phyloP scores from a whole-genome alignment of 805 yeast genomes.

The Starmerella ratchasimensis region DNA sequence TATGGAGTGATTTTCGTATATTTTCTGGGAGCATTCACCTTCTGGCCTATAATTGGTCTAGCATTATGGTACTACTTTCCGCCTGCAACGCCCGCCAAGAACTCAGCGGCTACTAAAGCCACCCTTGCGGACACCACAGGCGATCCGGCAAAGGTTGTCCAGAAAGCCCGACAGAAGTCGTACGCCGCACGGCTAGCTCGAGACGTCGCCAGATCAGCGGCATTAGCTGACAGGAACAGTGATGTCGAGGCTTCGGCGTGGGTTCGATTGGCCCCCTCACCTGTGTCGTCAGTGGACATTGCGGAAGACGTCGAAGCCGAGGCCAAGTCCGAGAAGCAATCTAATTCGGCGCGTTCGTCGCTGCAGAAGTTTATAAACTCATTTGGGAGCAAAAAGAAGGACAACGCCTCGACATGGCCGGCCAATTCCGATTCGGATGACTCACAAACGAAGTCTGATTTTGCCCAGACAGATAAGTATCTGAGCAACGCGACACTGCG shows the following conservation, averaged over 20 bases:
- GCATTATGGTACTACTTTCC: constrained; percentile 29
- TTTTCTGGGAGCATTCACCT: constrained; percentile 68
- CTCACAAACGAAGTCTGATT: too few species aligned
- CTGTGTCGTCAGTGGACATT: constrained; percentile 4
- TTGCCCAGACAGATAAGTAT: too few species aligned
- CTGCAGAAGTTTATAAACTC: constrained; percentile 39
- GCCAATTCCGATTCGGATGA: too few species aligned
- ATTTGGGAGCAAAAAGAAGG: not conserved
- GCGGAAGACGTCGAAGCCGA: constrained; percentile 7
- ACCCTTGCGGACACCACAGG: not conserved
- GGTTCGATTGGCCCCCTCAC: constrained; percentile 12
- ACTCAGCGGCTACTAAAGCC: too few species aligned
- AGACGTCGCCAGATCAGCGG: not conserved
- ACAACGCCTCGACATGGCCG: not conserved
- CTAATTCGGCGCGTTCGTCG: constrained; percentile 41
- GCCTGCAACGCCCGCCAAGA: not conserved
- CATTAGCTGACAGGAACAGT: constrained; percentile 3
- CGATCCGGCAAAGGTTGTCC: not conserved
- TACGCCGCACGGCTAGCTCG: not conserved
- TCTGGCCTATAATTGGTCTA: constrained; percentile 42
- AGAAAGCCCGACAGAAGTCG: not conserved
- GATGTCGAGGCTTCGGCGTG: constrained; percentile 13
- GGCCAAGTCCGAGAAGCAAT: not conserved
- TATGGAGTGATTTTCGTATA: constrained; percentile 30
- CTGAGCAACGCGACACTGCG: too few species aligned